A percentile compares a stretch with the other conserved stretches of the same genome.
phyloP scores from a whole-genome alignment of 495 filamentous ascomycete species.

The Extremus antarcticus region DNA sequence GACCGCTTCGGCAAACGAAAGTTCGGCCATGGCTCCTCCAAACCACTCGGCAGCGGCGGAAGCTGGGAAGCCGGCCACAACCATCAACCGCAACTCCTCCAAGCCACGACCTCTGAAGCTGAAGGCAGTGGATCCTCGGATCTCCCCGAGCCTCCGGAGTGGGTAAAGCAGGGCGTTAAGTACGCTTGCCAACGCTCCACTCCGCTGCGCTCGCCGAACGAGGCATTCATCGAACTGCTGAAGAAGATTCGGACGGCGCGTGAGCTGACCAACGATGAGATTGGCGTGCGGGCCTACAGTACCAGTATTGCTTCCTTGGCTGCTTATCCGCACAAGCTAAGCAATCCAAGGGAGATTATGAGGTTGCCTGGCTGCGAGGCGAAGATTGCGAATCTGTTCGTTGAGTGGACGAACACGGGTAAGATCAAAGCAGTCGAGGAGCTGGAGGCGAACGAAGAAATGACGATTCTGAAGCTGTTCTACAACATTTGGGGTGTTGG shows the following conservation, averaged over 20 bases:
- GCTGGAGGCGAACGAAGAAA: slow-evolving; percentile 50
- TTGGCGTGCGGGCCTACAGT: slow-evolving; percentile 80
- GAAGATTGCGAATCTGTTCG: slow-evolving; percentile 70
- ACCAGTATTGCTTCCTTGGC: slow-evolving; percentile 72
- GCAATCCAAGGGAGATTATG: slow-evolving; percentile 48
- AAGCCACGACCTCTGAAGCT: slow-evolving; percentile 63
- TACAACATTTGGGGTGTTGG: slow-evolving; percentile 83
- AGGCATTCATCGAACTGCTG: slow-evolving; percentile 62
- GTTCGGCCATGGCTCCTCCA: slow-evolving; percentile 1
- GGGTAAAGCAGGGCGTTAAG: slow-evolving; percentile 49
- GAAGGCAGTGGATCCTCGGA: slow-evolving; percentile 37
- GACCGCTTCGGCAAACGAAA: slow-evolving; percentile 8
- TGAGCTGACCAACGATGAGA: slow-evolving; percentile 57
- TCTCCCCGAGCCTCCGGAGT: slow-evolving; percentile 55
- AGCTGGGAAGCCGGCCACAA: slow-evolving; percentile 14
- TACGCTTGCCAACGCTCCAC: slow-evolving; percentile 79
- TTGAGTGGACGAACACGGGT: slow-evolving; percentile 58
- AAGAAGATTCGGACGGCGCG: slow-evolving; percentile 63
- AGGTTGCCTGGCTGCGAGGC: slow-evolving; percentile 68
- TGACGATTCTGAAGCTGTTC: slow-evolving; percentile 57
- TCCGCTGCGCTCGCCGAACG: slow-evolving; percentile 59
- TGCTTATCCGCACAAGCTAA: slow-evolving; percentile 64
- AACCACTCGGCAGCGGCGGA: not conserved
- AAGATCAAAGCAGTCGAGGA: slow-evolving; percentile 51
- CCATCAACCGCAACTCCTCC: slow-evolving; percentile 39